Evolutionary conservation across 495 filamentous ascomycete genomes (phyloP), one percentile per base, ranked within the genome.

Genomic region (Talaromyces thailandensis): DNA sequence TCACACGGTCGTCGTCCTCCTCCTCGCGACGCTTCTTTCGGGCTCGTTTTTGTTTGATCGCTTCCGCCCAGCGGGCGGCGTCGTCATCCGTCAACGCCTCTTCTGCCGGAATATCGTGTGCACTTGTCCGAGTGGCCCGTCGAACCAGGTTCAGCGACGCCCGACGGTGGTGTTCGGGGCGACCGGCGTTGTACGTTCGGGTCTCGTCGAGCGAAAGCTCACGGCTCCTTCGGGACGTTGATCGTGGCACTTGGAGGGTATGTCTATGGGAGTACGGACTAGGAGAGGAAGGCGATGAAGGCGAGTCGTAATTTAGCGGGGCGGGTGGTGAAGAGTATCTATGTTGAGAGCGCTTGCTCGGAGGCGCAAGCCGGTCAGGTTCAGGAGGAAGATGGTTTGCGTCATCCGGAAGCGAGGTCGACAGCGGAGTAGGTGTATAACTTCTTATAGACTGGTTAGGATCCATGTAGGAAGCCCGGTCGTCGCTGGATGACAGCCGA

Each of bases 1-100:
- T 82, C 35, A 96, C 92, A 61, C 91, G 82, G 65, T 97, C 94
- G 66, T 98, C 95, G 63, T 96, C 90, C 64, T 96, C 93, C 31
- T 95, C 88, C 63, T 97, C 93, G 67, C 87, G 88, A 72, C 84
- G 88, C 70, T 87, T 81, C 73, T 87, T 90, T 68, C 88, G 93
- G 37, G 92, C 93, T 63, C 93, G 80, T 69, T 92, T 95, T 67
- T 95, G 90, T 68, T 90, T 86, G 64, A 96, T 91, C 24, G 89
- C 88, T 73, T 98, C 95, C 24, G 94, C 89, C 90, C 91, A 97
- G 56, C 91, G 86, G 40, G 88, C 81, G 24, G 93, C 92, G 67
- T 99, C 93, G 68, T 92, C 93, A 65, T 98, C 94, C 16, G 87
- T 88, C 6, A 86, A 82, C 62, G 92, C 76, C 65, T 97, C 93